Evolutionary conservation across 2,329 filamentous ascomycete genomes (phyloP), one percentile per base, ranked within the genome.

Genomic region (Diatrype stigma): DNA sequence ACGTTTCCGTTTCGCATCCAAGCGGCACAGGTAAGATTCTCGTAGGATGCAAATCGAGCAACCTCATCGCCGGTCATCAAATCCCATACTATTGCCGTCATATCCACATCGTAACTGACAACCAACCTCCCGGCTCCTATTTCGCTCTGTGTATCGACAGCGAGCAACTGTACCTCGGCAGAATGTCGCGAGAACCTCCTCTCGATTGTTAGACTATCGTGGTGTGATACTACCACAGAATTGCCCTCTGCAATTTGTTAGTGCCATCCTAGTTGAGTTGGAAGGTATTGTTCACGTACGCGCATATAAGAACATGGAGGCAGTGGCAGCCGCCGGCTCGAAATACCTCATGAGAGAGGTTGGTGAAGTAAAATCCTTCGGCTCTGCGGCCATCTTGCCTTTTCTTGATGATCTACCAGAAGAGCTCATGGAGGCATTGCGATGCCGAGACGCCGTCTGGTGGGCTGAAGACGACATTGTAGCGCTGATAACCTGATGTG

Each of bases 1-100:
- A 99, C 86, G 72, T 96, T 96, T 49, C 94, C 94, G 72, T 96
- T 96, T 42, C 87, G 82, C 92, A 99, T 96, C 90, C 94, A 99
- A 12, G 89, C 80, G 35, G 92, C 93, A 28, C 90, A 86, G 21
- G 85, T 86, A 56, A 97, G 80, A 58, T 89, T 83, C 64, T 96
- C 90, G 64, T 96, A 96, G 0, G 92, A 94, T 22, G 87, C 86
- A 73, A 97, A 97, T n/a, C 92, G 82, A 37, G 93, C 86, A 52
- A 96, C 81, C 70, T 96, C 91, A 53, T 91, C 85, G 46, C 94
- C 94, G 0, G 90, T 95, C 73, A 95, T 84, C 54, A 96, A 78
- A 71, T 99, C 93, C 94, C 94, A 99, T 7, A 97, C 90, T 65
- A 97, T 96, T 3, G 92, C 90, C 1, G 90, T 96, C 69, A 93